phyloP scores from a whole-genome alignment of 345 rosid genomes.

The Cardamine resedifolia region DNA sequence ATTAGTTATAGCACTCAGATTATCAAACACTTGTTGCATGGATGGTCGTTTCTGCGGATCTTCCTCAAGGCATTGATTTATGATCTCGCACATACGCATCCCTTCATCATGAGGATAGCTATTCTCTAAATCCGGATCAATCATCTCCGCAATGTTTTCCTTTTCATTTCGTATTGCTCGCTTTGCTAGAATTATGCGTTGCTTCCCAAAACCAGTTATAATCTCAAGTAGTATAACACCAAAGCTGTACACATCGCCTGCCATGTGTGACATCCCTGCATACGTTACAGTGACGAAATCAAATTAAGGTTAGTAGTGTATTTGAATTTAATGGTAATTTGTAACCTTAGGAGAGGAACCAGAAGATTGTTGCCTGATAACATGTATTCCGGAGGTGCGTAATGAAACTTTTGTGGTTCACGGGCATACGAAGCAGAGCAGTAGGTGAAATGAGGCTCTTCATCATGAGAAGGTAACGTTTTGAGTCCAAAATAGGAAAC shows the following conservation, averaged over 20 bases:
- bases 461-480: too few species aligned
- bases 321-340: too few species aligned
- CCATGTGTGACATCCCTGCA: slow-evolving; percentile 10
- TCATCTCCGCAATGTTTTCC: neutral
- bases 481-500: neutral
- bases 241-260: slow-evolving; percentile 21
- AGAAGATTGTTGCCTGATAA: neutral
- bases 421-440: too few species aligned
- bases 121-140: slow-evolving; percentile 9
- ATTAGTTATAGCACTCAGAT: neutral
- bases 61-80: slow-evolving; percentile 11
- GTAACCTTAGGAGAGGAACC: too few species aligned
- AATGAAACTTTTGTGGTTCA: neutral
- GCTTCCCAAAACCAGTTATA: neutral
- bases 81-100: neutral
- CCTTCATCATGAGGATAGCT: slow-evolving; percentile 1
- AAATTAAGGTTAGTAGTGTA: too few species aligned
- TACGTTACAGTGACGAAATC: too few species aligned
- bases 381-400: slow-evolving; percentile 1
- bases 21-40: slow-evolving; percentile 19
- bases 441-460: too few species aligned
- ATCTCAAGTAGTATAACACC: slow-evolving; percentile 6
- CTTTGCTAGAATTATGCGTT: neutral
- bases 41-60: slow-evolving; percentile 17
- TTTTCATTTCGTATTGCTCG: neutral